phyloP scores from a whole-genome alignment of 2,329 filamentous ascomycete genomes.

The Colletotrichum nymphaeae region DNA sequence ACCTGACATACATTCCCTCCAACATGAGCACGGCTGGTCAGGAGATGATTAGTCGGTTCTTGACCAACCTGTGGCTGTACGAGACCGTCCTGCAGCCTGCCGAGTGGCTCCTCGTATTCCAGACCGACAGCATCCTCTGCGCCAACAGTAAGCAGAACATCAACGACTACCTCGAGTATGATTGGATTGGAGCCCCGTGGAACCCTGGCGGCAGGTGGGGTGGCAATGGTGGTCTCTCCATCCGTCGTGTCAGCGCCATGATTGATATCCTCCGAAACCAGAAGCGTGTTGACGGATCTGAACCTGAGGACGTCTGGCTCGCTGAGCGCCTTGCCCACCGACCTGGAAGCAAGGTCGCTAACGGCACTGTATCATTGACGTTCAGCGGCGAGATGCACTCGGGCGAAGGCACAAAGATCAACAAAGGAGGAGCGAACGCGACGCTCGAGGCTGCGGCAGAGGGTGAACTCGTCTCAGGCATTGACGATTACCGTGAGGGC shows the following conservation, averaged over 20 bases:
- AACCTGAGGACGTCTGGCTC: slow-evolving; percentile 69
- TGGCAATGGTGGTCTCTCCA: slow-evolving; percentile 64
- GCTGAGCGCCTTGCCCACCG: slow-evolving; percentile 62
- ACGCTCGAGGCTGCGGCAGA: slow-evolving; percentile 43
- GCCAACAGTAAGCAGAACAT: slow-evolving; percentile 60
- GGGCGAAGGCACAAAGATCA: slow-evolving; percentile 42
- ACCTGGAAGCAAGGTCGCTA: slow-evolving; percentile 61
- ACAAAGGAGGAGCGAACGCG: slow-evolving; percentile 40
- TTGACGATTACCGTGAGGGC: slow-evolving; percentile 63
- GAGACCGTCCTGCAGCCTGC: slow-evolving; percentile 59
- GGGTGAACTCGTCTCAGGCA: slow-evolving; percentile 50
- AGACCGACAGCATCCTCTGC: slow-evolving; percentile 67
- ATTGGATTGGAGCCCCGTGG: slow-evolving; percentile 67
- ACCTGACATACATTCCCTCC: slow-evolving; percentile 61
- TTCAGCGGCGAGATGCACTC: slow-evolving; percentile 63
- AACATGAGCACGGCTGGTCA: slow-evolving; percentile 62
- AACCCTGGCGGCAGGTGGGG: slow-evolving; percentile 53
- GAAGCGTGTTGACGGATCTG: slow-evolving; percentile 52
- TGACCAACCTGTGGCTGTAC: slow-evolving; percentile 65
- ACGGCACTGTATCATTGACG: slow-evolving; percentile 58
- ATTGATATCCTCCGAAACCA: slow-evolving; percentile 63
- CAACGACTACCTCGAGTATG: slow-evolving; percentile 63
- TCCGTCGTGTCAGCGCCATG: slow-evolving; percentile 64
- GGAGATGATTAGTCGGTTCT: slow-evolving; percentile 64
- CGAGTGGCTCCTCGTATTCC: slow-evolving; percentile 66